Evolutionary conservation across 768 basidiomycete species (phyloP), one percentile per base, ranked within the genome.

Genomic region (Agrocybe praecox): DNA sequence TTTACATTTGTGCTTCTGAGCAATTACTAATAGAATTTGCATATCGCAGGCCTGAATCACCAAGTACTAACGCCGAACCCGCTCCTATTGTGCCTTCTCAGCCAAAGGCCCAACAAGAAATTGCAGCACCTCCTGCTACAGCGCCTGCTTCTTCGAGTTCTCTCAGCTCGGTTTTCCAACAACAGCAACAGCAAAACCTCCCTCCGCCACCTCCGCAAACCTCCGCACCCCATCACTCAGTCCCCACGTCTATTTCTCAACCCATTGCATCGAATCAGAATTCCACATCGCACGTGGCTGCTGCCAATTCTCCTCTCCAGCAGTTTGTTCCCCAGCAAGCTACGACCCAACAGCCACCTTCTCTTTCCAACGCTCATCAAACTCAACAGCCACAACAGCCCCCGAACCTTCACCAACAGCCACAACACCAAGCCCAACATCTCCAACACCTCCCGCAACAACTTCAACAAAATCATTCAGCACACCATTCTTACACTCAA

Each of bases 401-500:
- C 32, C 71, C 69, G 33, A 72, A 74, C 46, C 68, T 66, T 18
- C 75, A 76, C 56, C 74, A 74, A 71, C 49, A 73, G 71, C 46
- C 76, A 72, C 19, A 72, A 21, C 73, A 73, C 12, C 76, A 76
- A 49, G 71, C 74, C 23, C 75, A 75, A 26, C 77, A 77, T 40
- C 70, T 74, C 44, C 75, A 74, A 54, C 74, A 74, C 36, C 73
- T 74, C 32, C 76, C 77, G 2, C 76, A 77, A 56, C 80, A 78
- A 60, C 63, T 70, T 44, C 80, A 79, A 24, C 77, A 79, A 53
- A 75, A 75, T 44, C 75, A 76, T 50, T 66, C 58, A 9, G 23
- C 67, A 34, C 80, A 79, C 44, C 82, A 80, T 61, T 80, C 84
- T 59, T 89, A 88, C 68, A 72, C 83, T 2, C 88, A 89, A 54